phyloP scores from a whole-genome alignment of 2,329 filamentous ascomycete species.

The Lachnum nothofagi region DNA sequence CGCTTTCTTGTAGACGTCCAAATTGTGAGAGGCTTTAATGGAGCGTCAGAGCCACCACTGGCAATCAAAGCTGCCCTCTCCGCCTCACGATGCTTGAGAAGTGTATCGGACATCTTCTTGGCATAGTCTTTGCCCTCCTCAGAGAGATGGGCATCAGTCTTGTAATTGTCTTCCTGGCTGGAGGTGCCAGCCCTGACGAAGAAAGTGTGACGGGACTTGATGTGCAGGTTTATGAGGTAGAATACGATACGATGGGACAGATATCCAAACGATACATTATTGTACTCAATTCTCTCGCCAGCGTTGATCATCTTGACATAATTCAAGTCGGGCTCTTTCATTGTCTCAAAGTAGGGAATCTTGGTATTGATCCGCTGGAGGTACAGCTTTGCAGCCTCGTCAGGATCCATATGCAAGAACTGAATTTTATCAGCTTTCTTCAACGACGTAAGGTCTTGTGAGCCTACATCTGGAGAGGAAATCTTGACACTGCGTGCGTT shows the following conservation, averaged over 20 bases:
- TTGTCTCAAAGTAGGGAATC: slow-evolving; percentile 94
- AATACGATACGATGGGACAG: slow-evolving; percentile 96
- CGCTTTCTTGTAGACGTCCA: slow-evolving; percentile 92
- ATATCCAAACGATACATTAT: slow-evolving; percentile 95
- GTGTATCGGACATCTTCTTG: slow-evolving; percentile 75
- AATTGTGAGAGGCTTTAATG: slow-evolving; percentile 75
- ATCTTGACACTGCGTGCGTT: slow-evolving; percentile 98
- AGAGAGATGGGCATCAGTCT: slow-evolving; percentile 79
- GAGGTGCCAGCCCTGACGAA: slow-evolving; percentile 86
- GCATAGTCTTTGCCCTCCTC: slow-evolving; percentile 77
- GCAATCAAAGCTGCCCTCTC: slow-evolving; percentile 68
- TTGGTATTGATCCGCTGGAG: slow-evolving; percentile 82
- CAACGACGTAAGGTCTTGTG: not conserved
- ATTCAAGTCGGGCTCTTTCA: slow-evolving; percentile 89
- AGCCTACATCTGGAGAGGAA: slow-evolving; percentile 79
- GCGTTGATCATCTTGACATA: slow-evolving; percentile 99
- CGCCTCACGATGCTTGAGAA: slow-evolving; percentile 76
- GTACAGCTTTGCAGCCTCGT: slow-evolving; percentile 89
- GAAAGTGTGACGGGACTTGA: slow-evolving; percentile 89
- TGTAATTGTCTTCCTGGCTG: slow-evolving; percentile 85
- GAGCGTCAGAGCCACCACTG: slow-evolving; percentile 60
- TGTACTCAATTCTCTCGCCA: slow-evolving; percentile 86
- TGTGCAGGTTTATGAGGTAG: slow-evolving; percentile 94
- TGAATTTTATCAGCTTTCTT: slow-evolving; percentile 33
- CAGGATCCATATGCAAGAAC: slow-evolving; percentile 86